Base-by-base conservation (phyloP, 2,329 filamentous ascomycete genomes). In the Exophiala alcalophila region DNA sequence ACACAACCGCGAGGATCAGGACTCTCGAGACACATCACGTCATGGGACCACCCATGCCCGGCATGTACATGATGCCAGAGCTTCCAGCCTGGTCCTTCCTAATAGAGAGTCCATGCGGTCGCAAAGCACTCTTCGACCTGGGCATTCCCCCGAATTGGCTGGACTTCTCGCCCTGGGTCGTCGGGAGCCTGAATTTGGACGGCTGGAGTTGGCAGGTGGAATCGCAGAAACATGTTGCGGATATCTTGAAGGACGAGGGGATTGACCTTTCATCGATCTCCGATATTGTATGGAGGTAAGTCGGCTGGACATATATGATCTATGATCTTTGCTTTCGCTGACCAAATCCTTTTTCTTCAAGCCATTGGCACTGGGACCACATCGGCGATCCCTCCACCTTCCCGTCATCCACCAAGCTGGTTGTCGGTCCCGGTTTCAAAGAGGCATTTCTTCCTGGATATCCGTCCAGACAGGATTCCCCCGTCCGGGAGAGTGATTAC, bases 351-450 rank as follows among this genome's bases (percentile, higher is more conserved):
- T n/a, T n/a, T n/a, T n/a, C n/a, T n/a, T n/a, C 51, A 1, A 59
- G 52, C 1, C 61, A 63, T 39, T 55, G 56, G 28, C 51, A 54
- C 26, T 54, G 33, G n/a, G 51, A 79, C 52, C 76, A 79, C 42
- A 70, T 67, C 9, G 77, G 76, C 0, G 69, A 77, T 40, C 63
- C 68, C 0, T 65, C 68, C 0, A 60, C 57, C 0, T 78, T 78
- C 34, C 71, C 72, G 1, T 0, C 52, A 0, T 58, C 52, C 1
- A 74, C 72, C 0, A 63, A 70, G 11, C 53, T 79, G 1, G 50
- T 78, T 15, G 74, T 78, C 4, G 76, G 76, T 0, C 69, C 73
- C 1, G 74, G 75, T 0, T 72, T 77, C 56, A 71, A 67, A 32
- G 45, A 65, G 2, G 58, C 57, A 0, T 66, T 71, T 52, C 53